Evolutionary conservation across 768 basidiomycete species (phyloP), one percentile per base, ranked within the genome.

Genomic region (Psilocybe cubensis): DNA sequence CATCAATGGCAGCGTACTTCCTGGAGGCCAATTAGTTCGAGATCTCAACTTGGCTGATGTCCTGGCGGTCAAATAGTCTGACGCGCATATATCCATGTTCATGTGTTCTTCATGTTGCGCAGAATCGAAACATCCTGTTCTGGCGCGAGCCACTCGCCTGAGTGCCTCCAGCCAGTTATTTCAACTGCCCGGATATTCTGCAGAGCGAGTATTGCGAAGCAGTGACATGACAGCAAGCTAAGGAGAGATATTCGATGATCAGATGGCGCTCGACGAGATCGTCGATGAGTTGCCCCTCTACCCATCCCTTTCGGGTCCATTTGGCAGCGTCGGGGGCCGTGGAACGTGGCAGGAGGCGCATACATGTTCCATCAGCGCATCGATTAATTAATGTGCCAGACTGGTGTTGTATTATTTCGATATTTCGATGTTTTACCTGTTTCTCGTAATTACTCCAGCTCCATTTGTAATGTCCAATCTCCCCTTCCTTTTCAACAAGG

Each of bases 221-320:
- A 55, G 57, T 81, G 79, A 75, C 80, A 75, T 79, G 81, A 81
- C 81, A 81, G 71, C 68, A 77, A 74, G 61, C 72, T 75, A 77
- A 67, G 64, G 68, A 74, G 64, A 63, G 49, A 57, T 14, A 51
- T 56, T 48, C 23, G 23, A 60, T 58, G 63, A 68, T 69, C 60
- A 63, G 56, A 60, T 49, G 52, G 57, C 20, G 57, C 63, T 67
- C 60, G 66, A 72, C 72, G 66, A 64, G 72, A 76, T 76, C 74
- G 69, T 73, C 69, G 68, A 54, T 63, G 54, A 57, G 56, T 63
- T 59, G 60, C 58, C 52, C 58, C 51, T 45, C 59, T 60, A 31
- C 58, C 54, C 35, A 46, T 48, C 28, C 35, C 46, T 31, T 14
- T 7, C 24, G 42, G 52, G 52, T 53, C 61, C 50, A 25, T 58